Base-by-base conservation (phyloP, 345 rosid species). In the Salix caprea region DNA sequence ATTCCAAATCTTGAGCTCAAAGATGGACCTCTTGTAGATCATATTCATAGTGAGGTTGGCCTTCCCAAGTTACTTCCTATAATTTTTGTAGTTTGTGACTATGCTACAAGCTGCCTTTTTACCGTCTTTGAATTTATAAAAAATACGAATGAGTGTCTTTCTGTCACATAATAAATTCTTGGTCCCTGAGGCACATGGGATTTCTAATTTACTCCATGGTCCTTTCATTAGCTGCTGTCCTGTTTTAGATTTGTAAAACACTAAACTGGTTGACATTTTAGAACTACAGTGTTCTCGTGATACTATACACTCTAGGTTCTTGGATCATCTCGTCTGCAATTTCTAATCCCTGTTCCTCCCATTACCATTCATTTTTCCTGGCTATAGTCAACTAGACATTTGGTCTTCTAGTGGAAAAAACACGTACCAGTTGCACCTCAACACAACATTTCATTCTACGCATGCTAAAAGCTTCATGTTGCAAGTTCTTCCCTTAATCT, bases 1-100 rank as follows among this genome's bases (percentile, higher is more conserved):
- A 93, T 96, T 80, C 99, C 97, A 30, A 96, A 93, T 83, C 98
- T 93, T 61, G 97, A 96, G 82, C 92, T 96, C 68, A 90, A 90
- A 85, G 97, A 91, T 69, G 99, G 96, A 56, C 85, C 88, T 78
- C 98, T 91, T 77, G 88, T 96, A 28, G 86, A 86, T 69, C 93
- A 87, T 82, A 91, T 96, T 46, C 99, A 96, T 83, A 84, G 84
- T 2, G 95, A 96, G 97, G 99, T 93, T 79, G 71, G 90, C 40
- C 64, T 80, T 78, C 74, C 54, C 74, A 34, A 71, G 67, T 73
- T 82, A 19, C 67, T 42, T 71, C n/a, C 67, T 72, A n/a, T 56
- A 32, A 36, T 60, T 6, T 40, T 21, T 48, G 44, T 61, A 70
- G 13, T 77, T 65, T 65, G 10, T 37, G 18, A 71, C 37, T 44